A percentile compares a stretch with the other conserved stretches of the same genome.
phyloP scores from a whole-genome alignment of 2,329 filamentous ascomycete genomes.

The Ascochyta pisi region DNA sequence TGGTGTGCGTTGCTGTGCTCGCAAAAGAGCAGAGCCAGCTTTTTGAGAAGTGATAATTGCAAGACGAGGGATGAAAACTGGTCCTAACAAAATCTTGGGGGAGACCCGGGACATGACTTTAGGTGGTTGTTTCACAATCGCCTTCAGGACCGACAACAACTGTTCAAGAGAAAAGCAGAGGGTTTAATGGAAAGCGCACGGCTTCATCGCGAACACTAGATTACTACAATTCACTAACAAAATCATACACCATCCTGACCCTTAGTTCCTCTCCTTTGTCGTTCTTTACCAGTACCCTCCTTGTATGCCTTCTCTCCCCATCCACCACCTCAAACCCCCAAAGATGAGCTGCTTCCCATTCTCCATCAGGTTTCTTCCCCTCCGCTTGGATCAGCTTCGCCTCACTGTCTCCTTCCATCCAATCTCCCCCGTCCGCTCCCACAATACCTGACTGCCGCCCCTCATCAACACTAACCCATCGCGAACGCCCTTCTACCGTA shows the following conservation, averaged over 20 bases:
- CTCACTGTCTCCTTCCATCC: slow-evolving; percentile 20
- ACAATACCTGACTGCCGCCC: slow-evolving; percentile 11
- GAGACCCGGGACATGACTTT: no score
- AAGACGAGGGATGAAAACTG: no score
- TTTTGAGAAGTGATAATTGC: no score
- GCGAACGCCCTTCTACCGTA: slow-evolving; percentile 18
- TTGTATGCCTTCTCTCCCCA: slow-evolving; percentile 18
- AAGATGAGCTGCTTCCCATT: slow-evolving; percentile 23
- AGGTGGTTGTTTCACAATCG: no score
- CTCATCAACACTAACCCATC: slow-evolving; percentile 20
- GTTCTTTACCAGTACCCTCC: slow-evolving; percentile 17
- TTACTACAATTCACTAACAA: slow-evolving; percentile 6
- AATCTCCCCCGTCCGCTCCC: slow-evolving; percentile 4
- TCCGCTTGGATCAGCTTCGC: slow-evolving; percentile 19
- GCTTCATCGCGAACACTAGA: no score
- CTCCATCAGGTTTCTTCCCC: slow-evolving; percentile 14
- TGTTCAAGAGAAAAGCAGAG: no score
- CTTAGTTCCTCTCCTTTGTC: slow-evolving; percentile 15
- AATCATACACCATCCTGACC: slow-evolving; percentile 23
- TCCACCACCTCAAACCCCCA: slow-evolving; percentile 23
- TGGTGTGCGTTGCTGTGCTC: no score
- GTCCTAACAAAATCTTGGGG: no score
- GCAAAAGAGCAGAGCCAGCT: no score
- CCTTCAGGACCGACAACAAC: no score
- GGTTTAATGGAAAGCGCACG: no score